phyloP scores from a whole-genome alignment of 2,329 filamentous ascomycete genomes.

The Ampelomyces quisqualis region DNA sequence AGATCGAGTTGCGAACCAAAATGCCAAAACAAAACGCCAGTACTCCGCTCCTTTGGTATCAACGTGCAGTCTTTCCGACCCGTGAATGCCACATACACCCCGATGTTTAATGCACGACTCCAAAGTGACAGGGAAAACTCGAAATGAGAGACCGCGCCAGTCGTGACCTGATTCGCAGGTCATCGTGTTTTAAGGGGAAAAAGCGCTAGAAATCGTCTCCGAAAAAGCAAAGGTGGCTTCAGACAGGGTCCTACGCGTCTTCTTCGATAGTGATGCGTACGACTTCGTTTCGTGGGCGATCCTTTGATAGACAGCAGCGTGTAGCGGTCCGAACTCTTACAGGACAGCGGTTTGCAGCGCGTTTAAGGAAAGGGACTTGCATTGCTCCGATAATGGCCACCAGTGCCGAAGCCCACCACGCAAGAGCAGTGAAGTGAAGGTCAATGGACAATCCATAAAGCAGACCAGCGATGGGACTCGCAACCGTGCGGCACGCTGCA shows the following conservation, averaged over 20 bases:
- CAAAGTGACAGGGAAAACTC: no score
- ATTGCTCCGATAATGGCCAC: conserved; percentile 58
- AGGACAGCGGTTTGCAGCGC: conserved; percentile 45
- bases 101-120: no score
- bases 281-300: conserved; percentile 17
- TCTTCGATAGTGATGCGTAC: conserved; percentile 32
- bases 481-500: conserved; percentile 69
- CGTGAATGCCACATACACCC: no score
- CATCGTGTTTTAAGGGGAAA: no score
- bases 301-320: conserved; percentile 22
- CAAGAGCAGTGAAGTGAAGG: conserved; percentile 60
- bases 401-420: conserved; percentile 62
- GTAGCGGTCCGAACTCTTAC: conserved; percentile 28
- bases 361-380: conserved; percentile 58
- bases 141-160: no score
- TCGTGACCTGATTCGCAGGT: no score
- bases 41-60: no score
- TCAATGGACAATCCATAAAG: conserved; percentile 64
- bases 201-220: no score
- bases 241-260: neutral
- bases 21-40: no score
- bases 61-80: no score
- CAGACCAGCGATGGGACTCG: conserved; percentile 66
- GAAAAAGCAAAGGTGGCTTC: no score
- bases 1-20: no score